These are phyloP conservation scores for Amanita jacksonii DNA, from an alignment of 768 basidiomycete genomes.

Conservation along the genomic window DNA sequence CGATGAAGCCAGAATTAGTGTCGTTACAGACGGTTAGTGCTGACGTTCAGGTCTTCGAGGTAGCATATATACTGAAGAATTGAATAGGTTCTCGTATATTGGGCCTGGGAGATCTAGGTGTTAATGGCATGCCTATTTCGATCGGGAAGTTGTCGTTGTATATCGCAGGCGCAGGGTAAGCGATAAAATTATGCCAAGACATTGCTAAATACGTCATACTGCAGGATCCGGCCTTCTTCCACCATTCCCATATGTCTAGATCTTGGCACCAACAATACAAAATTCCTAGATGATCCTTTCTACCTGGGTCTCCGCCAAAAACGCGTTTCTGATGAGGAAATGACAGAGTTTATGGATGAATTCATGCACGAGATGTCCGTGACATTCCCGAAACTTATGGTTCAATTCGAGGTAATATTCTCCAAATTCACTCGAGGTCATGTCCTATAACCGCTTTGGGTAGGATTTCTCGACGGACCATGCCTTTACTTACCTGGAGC, in stretches of 20 bases:
- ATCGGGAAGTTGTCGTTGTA: slow-evolving; percentile 92
- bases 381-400: slow-evolving; percentile 70
- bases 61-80: slow-evolving; percentile 13
- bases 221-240: slow-evolving; percentile 64
- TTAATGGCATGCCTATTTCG: slow-evolving; percentile 82
- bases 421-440: neutral
- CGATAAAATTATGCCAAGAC: slow-evolving; percentile 4
- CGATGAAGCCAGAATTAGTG: slow-evolving; percentile 76
- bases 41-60: neutral
- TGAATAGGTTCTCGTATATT: slow-evolving; percentile 72
- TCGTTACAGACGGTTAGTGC: slow-evolving; percentile 78
- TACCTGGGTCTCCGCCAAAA: slow-evolving; percentile 80
- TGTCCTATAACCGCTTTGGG: neutral
- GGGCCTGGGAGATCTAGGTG: slow-evolving; percentile 76
- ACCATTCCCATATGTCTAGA: slow-evolving; percentile 82
- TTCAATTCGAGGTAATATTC: slow-evolving; percentile 68
- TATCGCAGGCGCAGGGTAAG: slow-evolving; percentile 80
- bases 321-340: slow-evolving; percentile 52
- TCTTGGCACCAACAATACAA: slow-evolving; percentile 81
- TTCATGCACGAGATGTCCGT: slow-evolving; percentile 78
- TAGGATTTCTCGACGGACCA: slow-evolving; percentile 90
- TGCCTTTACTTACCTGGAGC: slow-evolving; percentile 77
- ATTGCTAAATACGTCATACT: neutral
- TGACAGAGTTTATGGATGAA: slow-evolving; percentile 84
- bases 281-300: slow-evolving; percentile 74